These are phyloP conservation scores for Gymnopilus junonius DNA, from an alignment of 768 basidiomycete species.

Conservation along the genomic window DNA sequence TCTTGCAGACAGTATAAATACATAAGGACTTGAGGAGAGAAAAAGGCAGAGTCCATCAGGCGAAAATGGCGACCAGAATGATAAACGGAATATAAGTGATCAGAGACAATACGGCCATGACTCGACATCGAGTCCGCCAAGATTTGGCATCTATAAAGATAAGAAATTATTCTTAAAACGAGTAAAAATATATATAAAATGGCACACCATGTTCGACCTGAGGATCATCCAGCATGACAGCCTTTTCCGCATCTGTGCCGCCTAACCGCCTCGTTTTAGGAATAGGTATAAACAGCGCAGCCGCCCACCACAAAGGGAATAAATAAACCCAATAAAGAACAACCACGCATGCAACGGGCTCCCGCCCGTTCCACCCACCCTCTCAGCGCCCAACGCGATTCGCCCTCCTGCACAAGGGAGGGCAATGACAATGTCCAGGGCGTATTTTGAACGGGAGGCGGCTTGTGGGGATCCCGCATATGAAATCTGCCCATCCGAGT, in stretches of 20 bases:
- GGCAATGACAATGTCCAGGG: slow-evolving; percentile 64
- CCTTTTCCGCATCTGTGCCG: slow-evolving; percentile 62
- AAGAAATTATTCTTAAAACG: not conserved
- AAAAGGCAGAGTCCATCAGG: slow-evolving; percentile 26
- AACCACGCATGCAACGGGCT: slow-evolving; percentile 76
- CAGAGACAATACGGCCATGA: slow-evolving; percentile 69
- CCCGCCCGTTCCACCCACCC: slow-evolving; percentile 52
- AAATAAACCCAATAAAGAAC: slow-evolving; percentile 76
- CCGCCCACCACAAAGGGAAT: slow-evolving; percentile 70
- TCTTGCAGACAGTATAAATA: slow-evolving; percentile 17
- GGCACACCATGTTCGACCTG: slow-evolving; percentile 76
- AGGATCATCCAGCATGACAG: slow-evolving; percentile 75
- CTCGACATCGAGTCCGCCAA: slow-evolving; percentile 78
- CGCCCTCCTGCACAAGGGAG: slow-evolving; percentile 29
- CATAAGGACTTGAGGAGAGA: slow-evolving; percentile 2
- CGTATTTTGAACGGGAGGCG: slow-evolving; percentile 60
- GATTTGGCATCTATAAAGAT: slow-evolving; percentile 60
- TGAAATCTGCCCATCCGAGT: slow-evolving; percentile 64
- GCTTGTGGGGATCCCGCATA: slow-evolving; percentile 80
- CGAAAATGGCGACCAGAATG: slow-evolving; percentile 71
- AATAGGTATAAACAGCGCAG: slow-evolving; percentile 50
- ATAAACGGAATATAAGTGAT: slow-evolving; percentile 83
- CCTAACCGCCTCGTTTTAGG: slow-evolving; percentile 68
- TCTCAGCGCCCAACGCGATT: slow-evolving; percentile 33
- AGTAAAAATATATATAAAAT: not conserved